These are phyloP conservation scores for Oryza nivara DNA, from an alignment of 176 grass and related monocot genomes.

Conservation along the genomic window DNA sequence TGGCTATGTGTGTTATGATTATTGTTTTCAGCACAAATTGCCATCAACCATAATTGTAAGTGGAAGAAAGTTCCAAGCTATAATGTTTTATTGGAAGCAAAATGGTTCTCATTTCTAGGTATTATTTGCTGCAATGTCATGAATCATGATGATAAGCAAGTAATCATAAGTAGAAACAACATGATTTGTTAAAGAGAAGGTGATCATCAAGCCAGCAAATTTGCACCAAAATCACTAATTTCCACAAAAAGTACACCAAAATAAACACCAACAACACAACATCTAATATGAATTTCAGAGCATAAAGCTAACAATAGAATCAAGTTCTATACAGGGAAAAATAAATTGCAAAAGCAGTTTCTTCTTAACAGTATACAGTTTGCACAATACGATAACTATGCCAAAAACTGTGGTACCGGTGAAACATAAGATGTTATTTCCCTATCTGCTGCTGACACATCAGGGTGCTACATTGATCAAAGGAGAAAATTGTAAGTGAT, in stretches of 20 bases:
- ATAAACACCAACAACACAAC: not conserved
- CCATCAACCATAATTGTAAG: not conserved
- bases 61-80: not conserved
- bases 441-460: not conserved
- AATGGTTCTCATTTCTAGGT: not conserved
- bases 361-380: not conserved
- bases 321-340: not conserved
- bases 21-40: not conserved
- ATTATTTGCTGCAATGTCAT: not conserved
- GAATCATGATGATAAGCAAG: not conserved
- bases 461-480: not conserved
- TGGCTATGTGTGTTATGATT: not conserved
- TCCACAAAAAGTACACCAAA: not conserved
- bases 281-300: not conserved
- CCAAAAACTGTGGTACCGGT: not conserved
- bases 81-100: slow-evolving; percentile 15
- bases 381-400: not conserved
- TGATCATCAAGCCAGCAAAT: not conserved
- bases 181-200: not conserved
- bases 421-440: not conserved
- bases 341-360: not conserved
- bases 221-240: not conserved
- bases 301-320: not conserved
- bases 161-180: not conserved
- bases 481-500: not conserved